Base-by-base conservation (phyloP, 805 yeast species). In the Nakazawaea anatomiae region DNA sequence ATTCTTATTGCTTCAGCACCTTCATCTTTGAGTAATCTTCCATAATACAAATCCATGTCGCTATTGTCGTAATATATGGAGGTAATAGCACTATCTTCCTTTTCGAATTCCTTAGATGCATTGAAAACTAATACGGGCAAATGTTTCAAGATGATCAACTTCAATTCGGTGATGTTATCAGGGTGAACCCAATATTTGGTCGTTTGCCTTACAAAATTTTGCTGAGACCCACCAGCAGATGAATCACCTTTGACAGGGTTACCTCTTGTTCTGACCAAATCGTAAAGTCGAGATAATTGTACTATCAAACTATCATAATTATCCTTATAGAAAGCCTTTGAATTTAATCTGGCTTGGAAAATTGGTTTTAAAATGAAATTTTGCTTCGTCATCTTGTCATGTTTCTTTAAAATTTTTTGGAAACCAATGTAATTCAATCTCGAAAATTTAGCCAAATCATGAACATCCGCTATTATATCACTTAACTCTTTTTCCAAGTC, bases 151-250 rank as follows among this genome's bases (percentile, higher is more conserved):
- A 94, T 85, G 57, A 89, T 86, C 63, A 94, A 80, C 72, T 94
- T 94, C 67, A 94, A 79, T 73, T 94, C 98, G 12, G 98, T 94
- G 65, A 94, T 90, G 67, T 94, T 92, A 69, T 94, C 98, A 2
- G 97, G 97, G 64, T 94, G 99, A 34, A 94, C 98, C 99, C 99
- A 94, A 71, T 94, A 94, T 66, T 94, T 94, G 6, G 99, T 94
- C 25, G 99, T 94, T 71, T 94, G 99, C 70, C 99, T 86, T 44
- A 94, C 98, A 62, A 94, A 94, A 72, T 94, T 94, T 69, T 94
- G 99, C 75, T 91, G 97, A 42, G 86, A 78, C 42, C 99, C 99
- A 63, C 99, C 99, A n/a, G 99, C 97, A 5, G 97, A 67, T 4
- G 96, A 83, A 70, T 94, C 99, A 29, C 52, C 52, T 32, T 44